Base-by-base conservation (phyloP, 768 basidiomycete genomes). In the Collybia mongolica region DNA sequence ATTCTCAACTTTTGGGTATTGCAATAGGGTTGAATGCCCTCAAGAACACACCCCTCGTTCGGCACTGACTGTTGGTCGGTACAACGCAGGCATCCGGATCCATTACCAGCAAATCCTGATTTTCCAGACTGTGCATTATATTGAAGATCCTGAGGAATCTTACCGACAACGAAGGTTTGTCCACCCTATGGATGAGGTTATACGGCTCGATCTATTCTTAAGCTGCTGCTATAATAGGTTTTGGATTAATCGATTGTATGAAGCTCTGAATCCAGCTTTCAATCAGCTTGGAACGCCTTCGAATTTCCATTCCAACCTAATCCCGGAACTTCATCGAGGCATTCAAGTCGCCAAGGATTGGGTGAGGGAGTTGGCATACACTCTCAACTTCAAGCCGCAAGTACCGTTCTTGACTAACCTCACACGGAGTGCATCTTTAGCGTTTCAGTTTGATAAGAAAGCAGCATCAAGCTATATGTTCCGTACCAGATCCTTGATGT, bases 31-130 rank as follows among this genome's bases (percentile, higher is more conserved):
- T 0, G 20, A 49, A 2, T 82, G 81, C 49, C 59, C 60, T 2
- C 60, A 67, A 26, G 64, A 71, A 9, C 80, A 81, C 47, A 44
- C 68, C 6, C 23, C 50, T 26, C 44, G 52, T 18, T 41, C 43
- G 12, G 14, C 57, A 0, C 39, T 65, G 1, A 53, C 65, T 15
- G 48, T 65, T 1, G 54, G 54, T 15, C 67, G 64, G 55, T 82
- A 74, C 42, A 75, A 76, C 35, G 17, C 57, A 18, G 72, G 73
- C 8, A 59, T 82, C 5, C 62, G 72, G 2, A 58, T 79, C 23
- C 73, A 79, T 54, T 51, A 83, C 1, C 72, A 74, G 39, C 78
- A 82, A 42, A 72, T 84, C 1, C 54, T 70, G 41, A 77, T 83
- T 14, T 66, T 75, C 37, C 69, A n/a, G n/a, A n/a, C n/a, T n/a